Evolutionary conservation across 352 stramenopile genomes (phyloP).

Genomic region (Elongisporangium undulatum): DNA sequence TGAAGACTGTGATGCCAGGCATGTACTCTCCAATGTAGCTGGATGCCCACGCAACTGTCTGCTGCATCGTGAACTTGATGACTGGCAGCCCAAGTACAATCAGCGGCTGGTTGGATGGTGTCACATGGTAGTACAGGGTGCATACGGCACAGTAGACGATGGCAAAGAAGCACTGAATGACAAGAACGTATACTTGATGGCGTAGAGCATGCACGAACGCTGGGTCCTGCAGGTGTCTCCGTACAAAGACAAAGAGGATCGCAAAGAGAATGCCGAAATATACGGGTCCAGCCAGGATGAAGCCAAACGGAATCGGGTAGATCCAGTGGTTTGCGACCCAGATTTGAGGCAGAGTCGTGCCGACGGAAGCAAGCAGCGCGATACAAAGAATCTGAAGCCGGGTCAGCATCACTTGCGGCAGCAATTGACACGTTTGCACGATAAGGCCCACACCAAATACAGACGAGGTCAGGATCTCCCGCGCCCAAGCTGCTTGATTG

Average conservation of each 20-base stretch:
- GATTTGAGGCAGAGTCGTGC: background rate
- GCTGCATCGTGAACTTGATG: background rate
- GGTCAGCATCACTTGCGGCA: background rate
- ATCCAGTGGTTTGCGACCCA: background rate
- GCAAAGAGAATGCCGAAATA: background rate
- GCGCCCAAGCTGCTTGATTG: background rate
- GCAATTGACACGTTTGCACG: background rate
- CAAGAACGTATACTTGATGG: background rate
- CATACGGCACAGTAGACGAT: background rate
- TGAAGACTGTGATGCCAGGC: conserved; percentile 31
- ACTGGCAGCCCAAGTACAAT: background rate
- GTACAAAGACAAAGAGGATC: background rate
- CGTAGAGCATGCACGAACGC: background rate
- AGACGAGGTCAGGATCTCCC: background rate
- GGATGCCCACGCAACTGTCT: background rate
- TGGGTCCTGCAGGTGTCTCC: background rate
- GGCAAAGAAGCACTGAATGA: background rate
- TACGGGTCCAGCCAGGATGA: background rate
- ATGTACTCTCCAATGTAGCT: conserved; percentile 25
- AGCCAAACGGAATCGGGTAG: background rate
- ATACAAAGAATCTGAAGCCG: background rate
- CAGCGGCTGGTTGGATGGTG: background rate
- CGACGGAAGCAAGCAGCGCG: background rate
- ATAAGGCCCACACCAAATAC: background rate
- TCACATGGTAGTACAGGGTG: background rate